Percentiles rank a stretch among this genome's conserved stretches.
phyloP scores from a whole-genome alignment of 192 early-diverging fungal species.

The Coemansia sp. region DNA sequence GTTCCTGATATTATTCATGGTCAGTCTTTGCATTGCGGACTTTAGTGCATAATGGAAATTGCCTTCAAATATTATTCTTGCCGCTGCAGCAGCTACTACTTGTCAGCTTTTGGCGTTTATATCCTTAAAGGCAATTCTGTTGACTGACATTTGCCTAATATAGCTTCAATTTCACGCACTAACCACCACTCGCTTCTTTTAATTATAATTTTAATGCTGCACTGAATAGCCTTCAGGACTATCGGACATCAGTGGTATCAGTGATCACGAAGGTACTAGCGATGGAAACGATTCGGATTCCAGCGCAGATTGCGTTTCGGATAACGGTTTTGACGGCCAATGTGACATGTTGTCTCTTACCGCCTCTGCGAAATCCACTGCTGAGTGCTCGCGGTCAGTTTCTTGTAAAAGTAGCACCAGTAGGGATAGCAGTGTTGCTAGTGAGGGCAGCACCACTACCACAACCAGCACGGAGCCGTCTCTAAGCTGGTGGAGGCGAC shows the following conservation, averaged over 20 bases:
- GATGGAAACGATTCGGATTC: slow-evolving; percentile 21
- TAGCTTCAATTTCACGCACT: too few relatives aligned
- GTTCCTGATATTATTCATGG: too few relatives aligned
- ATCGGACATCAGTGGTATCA: neutral
- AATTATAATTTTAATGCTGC: too few relatives aligned
- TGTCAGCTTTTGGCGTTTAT: too few relatives aligned
- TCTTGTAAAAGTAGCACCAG: slow-evolving; percentile 37
- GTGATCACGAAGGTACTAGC: slow-evolving; percentile 7
- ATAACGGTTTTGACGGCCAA: slow-evolving; percentile 44
- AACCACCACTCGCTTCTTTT: too few relatives aligned
- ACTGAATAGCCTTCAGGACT: too few relatives aligned
- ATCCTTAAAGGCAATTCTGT: too few relatives aligned
- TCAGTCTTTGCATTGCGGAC: too few relatives aligned
- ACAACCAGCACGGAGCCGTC: slow-evolving; percentile 23
- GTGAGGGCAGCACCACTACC: slow-evolving; percentile 26
- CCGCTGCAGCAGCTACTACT: too few relatives aligned
- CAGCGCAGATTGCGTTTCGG: slow-evolving; percentile 18
- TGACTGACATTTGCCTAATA: too few relatives aligned
- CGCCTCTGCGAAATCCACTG: slow-evolving; percentile 31
- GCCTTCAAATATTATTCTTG: too few relatives aligned
- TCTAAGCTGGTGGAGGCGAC: slow-evolving; percentile 42
- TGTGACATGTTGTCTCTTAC: slow-evolving; percentile 18
- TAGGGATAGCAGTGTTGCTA: slow-evolving; percentile 31
- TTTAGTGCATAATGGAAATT: too few relatives aligned
- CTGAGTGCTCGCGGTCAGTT: slow-evolving; percentile 43